Evolutionary conservation across 2,329 filamentous ascomycete genomes (phyloP), one percentile per base, ranked within the genome.

Genomic region (Claviceps arundinis): DNA sequence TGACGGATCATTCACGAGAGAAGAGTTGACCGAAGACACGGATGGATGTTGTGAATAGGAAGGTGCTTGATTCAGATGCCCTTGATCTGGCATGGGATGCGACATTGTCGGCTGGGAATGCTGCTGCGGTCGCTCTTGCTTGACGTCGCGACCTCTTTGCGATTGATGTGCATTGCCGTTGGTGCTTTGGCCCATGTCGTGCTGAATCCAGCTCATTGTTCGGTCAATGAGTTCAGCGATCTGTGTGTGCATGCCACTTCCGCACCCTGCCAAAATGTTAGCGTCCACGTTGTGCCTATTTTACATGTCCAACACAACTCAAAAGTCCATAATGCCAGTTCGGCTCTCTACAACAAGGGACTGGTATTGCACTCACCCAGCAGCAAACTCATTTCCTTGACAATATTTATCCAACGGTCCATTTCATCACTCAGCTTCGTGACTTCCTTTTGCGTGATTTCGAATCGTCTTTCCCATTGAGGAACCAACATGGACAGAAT

Each of bases 401-500:
- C 75, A 43, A 90, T 77, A 37, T 74, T 72, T 47, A 87, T 69
- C 82, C 86, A 90, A 22, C 73, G 67, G 37, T 77, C 73, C 83
- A 89, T 89, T 50, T 89, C 84, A 8, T 71, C 67, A 55, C 76
- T 76, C 48, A 91, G 68, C n/a, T 66, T 67, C 16, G 73, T 70
- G 50, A 89, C 68, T 53, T 87, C 80, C 1, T 72, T 71, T 0
- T 72, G 67, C 0, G 77, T 80, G 11, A 80, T 77, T 9, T 77
- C 72, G 48, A 79, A 77, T 34, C 83, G 74, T 47, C 82, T 77
- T 61, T 88, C 78, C 71, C 81, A 87, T 52, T 82, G 76, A 1
- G 80, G 78, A 47, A 85, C 87, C 0, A 91, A 69, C 14, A 78
- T 82, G 0, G 84, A 85, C 59, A 89, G 87, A 52, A 87, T 82